phyloP scores from a whole-genome alignment of 1,284 basidiomycete species.

The Apiotrichum gamsii region DNA sequence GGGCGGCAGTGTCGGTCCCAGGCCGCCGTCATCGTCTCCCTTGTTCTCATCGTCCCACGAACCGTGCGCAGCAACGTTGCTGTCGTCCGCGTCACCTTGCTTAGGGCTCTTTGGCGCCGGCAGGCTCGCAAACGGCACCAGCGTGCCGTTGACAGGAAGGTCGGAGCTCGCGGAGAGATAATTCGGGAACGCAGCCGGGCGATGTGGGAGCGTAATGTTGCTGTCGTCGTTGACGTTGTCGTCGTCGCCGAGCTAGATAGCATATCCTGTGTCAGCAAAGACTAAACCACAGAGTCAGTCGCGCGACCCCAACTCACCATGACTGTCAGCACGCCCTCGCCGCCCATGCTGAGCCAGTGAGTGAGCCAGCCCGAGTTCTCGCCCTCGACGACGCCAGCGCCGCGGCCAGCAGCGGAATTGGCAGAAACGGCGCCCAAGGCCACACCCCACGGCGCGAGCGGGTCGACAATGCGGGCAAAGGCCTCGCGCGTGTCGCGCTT shows the following conservation, averaged over 20 bases:
- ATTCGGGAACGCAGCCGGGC: slow-evolving; percentile 44
- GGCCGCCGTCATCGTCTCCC: too few relatives aligned
- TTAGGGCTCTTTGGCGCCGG: slow-evolving; percentile 2
- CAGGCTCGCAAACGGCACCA: slow-evolving; percentile 27
- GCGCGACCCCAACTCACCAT: slow-evolving; percentile 2
- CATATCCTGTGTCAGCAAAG: too few relatives aligned
- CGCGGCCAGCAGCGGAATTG: too few relatives aligned
- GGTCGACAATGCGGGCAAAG: slow-evolving; percentile 4
- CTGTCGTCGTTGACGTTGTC: too few relatives aligned
- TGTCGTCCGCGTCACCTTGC: background rate
- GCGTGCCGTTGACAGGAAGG: slow-evolving; percentile 34
- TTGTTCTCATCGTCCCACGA: background rate
- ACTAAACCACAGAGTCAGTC: too few relatives aligned
- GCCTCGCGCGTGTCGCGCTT: background rate
- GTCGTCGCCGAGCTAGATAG: too few relatives aligned
- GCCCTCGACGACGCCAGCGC: background rate
- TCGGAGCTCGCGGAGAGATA: slow-evolving; percentile 18
- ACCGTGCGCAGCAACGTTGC: background rate
- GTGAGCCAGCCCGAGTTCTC: slow-evolving; percentile 2
- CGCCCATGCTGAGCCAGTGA: slow-evolving; percentile 10
- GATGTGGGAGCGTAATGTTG: slow-evolving; percentile 43
- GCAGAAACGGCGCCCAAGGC: too few relatives aligned
- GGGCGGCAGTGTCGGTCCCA: slow-evolving; percentile 1
- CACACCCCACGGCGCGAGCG: slow-evolving; percentile 1
- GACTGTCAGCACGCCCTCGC: slow-evolving; percentile 9